Evolutionary conservation across 2,329 filamentous ascomycete species (phyloP).

Genomic region (Diplocarpon rosae): DNA sequence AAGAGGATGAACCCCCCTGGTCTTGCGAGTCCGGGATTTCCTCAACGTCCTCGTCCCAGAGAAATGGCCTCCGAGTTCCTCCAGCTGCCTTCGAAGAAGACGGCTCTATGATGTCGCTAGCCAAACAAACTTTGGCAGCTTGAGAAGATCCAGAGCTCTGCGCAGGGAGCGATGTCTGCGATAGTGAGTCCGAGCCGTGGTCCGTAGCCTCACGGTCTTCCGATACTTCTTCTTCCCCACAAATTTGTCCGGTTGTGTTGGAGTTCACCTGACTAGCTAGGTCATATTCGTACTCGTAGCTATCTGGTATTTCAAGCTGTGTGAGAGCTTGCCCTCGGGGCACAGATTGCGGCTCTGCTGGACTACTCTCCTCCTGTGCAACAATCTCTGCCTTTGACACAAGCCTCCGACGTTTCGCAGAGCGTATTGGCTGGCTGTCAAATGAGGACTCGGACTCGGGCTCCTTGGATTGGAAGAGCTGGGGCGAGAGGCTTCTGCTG

Average conservation of each 20-base stretch:
- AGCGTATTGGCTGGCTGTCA: conserved; percentile 13
- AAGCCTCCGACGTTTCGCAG: conserved; percentile 14
- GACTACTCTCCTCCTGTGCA: background rate
- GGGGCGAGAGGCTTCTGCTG: background rate
- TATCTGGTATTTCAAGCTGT: conserved; percentile 19
- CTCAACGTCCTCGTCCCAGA: conserved; percentile 18
- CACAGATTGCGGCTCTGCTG: conserved; percentile 1
- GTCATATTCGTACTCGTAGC: conserved; percentile 17
- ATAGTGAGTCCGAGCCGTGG: background rate
- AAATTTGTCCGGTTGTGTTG: background rate
- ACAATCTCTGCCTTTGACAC: background rate
- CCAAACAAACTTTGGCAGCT: no score
- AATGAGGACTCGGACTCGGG: conserved; percentile 1
- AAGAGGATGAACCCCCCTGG: conserved; percentile 8
- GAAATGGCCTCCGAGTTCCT: conserved; percentile 3
- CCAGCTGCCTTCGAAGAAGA: background rate
- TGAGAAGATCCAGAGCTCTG: background rate
- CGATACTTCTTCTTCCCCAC: conserved; percentile 10
- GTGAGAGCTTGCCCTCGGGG: conserved; percentile 6
- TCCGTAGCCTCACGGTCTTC: conserved; percentile 14
- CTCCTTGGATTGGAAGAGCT: background rate
- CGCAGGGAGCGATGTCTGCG: background rate
- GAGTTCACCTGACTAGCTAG: background rate
- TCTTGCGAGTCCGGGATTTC: conserved; percentile 18
- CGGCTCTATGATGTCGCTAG: no score